Percentiles rank a stretch among this genome's conserved stretches.
Evolutionary conservation across 2,329 filamentous ascomycete genomes (phyloP).

Genomic region (Fusarium sp.): DNA sequence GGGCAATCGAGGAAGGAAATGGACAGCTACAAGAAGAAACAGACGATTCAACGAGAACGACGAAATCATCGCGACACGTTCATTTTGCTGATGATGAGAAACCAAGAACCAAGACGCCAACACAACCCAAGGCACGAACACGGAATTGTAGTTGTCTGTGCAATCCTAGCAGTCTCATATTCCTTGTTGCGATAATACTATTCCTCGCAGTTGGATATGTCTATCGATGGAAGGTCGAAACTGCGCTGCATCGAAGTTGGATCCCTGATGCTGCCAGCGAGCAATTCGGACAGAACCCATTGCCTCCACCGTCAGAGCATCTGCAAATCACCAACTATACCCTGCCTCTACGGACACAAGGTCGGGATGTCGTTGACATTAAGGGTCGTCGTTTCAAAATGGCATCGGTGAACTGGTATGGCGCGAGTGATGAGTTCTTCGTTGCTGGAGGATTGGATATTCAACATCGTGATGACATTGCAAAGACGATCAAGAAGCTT

Average conservation of each 20-base stretch:
- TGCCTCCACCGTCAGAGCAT: conserved; percentile 58
- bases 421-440: conserved; percentile 74
- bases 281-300: conserved; percentile 62
- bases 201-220: conserved; percentile 50
- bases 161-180: conserved; percentile 48
- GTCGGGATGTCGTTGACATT: conserved; percentile 71
- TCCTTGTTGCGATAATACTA: conserved; percentile 53
- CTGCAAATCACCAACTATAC: conserved; percentile 61
- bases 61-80: conserved; percentile 12
- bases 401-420: conserved; percentile 77
- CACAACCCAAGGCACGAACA: not conserved
- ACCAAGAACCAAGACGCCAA: conserved; percentile 4
- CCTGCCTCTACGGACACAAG: conserved; percentile 69
- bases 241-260: conserved; percentile 60
- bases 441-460: conserved; percentile 73
- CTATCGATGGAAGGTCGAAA: conserved; percentile 61
- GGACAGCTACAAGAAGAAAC: not conserved
- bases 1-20: not conserved
- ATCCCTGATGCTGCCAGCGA: conserved; percentile 60
- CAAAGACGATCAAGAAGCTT: conserved; percentile 67
- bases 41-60: not conserved
- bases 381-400: conserved; percentile 70
- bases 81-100: conserved; percentile 22
- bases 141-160: conserved; percentile 27
- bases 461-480: conserved; percentile 71